phyloP scores from a whole-genome alignment of 169 alveolate species.

The Babesia ovata region DNA sequence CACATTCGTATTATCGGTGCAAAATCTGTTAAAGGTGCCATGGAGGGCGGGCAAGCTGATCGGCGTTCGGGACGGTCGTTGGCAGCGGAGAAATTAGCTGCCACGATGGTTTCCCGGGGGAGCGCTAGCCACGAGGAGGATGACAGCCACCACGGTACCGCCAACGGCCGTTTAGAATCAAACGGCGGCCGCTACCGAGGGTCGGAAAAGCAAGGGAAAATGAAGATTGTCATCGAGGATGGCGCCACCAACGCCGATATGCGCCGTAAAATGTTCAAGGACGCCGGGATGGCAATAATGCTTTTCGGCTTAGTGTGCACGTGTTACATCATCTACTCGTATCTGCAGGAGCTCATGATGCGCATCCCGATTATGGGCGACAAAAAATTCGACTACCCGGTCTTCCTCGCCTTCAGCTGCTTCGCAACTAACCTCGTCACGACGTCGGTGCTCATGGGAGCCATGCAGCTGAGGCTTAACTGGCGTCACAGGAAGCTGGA shows the following conservation, averaged over 20 bases:
- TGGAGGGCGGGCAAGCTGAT: too few relatives aligned
- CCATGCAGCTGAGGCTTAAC: conserved; percentile 19
- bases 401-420: conserved; percentile 34
- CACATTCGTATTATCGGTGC: too few relatives aligned
- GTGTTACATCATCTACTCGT: conserved; percentile 18
- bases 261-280: conserved; percentile 8
- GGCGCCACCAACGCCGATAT: conserved; percentile 4
- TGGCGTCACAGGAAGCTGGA: background rate
- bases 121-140: background rate
- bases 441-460: conserved; percentile 32
- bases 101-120: conserved; percentile 4
- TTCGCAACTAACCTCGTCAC: conserved; percentile 33
- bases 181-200: too few relatives aligned
- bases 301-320: conserved; percentile 15
- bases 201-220: background rate
- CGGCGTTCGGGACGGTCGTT: background rate
- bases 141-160: background rate
- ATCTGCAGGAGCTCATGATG: conserved; percentile 23
- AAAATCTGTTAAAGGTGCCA: too few relatives aligned
- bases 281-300: conserved; percentile 7
- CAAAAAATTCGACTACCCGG: conserved; percentile 32
- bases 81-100: conserved; percentile 8
- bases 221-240: conserved; percentile 6
- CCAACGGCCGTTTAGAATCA: background rate
- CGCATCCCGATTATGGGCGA: conserved; percentile 12